phyloP scores from a whole-genome alignment of 2,329 filamentous ascomycete species.

The Penicillium rolfsii region DNA sequence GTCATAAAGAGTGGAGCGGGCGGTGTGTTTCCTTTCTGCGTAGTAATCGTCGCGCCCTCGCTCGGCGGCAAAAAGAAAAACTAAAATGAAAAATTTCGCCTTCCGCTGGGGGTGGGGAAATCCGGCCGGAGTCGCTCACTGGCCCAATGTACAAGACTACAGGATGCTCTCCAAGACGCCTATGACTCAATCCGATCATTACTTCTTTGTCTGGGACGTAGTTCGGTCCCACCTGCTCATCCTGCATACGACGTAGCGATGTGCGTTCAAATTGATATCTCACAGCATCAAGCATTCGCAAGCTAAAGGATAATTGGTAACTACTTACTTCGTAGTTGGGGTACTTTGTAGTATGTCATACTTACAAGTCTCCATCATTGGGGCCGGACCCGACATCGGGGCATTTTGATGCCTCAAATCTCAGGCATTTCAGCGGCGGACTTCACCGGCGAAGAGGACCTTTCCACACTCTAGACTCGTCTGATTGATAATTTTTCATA shows the following conservation, averaged over 20 bases:
- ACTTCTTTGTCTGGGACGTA: no score
- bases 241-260: not conserved
- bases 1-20: slow-evolving; percentile 40
- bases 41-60: slow-evolving; percentile 23
- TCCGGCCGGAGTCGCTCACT: slow-evolving; percentile 16
- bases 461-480: not conserved
- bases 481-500: slow-evolving; percentile 1
- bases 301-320: not conserved
- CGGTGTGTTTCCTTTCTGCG: slow-evolving; percentile 32
- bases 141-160: not conserved
- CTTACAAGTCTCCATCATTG: not conserved
- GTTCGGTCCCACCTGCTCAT: not conserved
- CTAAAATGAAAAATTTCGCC: slow-evolving; percentile 24
- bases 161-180: not conserved
- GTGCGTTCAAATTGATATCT: not conserved
- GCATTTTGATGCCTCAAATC: not conserved
- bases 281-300: not conserved
- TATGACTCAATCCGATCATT: slow-evolving; percentile 3
- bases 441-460: not conserved
- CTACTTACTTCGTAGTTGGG: no score
- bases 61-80: slow-evolving; percentile 35
- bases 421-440: not conserved
- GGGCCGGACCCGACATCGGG: slow-evolving; percentile 3
- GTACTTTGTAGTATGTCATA: not conserved
- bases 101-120: slow-evolving; percentile 22